Evolutionary conservation across 2,329 filamentous ascomycete species (phyloP).

Genomic region (Fusarium redolens): DNA sequence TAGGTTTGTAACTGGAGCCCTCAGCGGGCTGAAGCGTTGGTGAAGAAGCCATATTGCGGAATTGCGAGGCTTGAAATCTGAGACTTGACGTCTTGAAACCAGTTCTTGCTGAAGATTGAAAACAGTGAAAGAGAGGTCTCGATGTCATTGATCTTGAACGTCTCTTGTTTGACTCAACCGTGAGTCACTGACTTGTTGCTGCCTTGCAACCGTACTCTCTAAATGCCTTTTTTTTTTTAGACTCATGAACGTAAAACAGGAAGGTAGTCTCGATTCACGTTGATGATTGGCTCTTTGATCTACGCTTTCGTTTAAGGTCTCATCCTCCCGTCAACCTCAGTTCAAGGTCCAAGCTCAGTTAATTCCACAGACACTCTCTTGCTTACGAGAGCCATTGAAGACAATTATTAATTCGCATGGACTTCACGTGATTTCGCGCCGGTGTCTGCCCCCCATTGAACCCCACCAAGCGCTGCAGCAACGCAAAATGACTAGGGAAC

Average conservation of each 20-base stretch:
- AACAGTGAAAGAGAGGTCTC: slow-evolving; percentile 32
- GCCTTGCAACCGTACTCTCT: slow-evolving; percentile 24
- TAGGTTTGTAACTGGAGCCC: slow-evolving; percentile 52
- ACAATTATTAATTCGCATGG: slow-evolving; percentile 43
- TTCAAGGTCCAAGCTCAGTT: slow-evolving; percentile 17
- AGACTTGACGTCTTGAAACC: slow-evolving; percentile 8
- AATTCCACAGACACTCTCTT: slow-evolving; percentile 9
- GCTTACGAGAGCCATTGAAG: slow-evolving; percentile 28
- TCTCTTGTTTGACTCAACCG: neutral
- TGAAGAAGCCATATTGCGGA: slow-evolving; percentile 46
- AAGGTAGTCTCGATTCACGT: neutral
- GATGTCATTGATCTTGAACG: slow-evolving; percentile 37
- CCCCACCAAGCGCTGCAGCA: slow-evolving; percentile 32
- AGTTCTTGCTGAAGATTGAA: slow-evolving; percentile 7
- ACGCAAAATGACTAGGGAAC: slow-evolving; percentile 30
- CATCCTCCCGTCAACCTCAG: slow-evolving; percentile 39
- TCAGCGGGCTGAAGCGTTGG: slow-evolving; percentile 31
- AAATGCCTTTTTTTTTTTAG: slow-evolving; percentile 14
- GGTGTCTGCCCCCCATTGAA: slow-evolving; percentile 27
- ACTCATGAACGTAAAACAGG: neutral
- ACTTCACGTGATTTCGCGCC: slow-evolving; percentile 42
- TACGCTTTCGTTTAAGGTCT: slow-evolving; percentile 22
- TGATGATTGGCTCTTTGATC: slow-evolving; percentile 36
- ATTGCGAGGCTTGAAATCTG: slow-evolving; percentile 7
- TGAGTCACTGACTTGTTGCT: slow-evolving; percentile 33